phyloP scores from a whole-genome alignment of 192 early-diverging fungal species.

The Backusella tarrabulga region DNA sequence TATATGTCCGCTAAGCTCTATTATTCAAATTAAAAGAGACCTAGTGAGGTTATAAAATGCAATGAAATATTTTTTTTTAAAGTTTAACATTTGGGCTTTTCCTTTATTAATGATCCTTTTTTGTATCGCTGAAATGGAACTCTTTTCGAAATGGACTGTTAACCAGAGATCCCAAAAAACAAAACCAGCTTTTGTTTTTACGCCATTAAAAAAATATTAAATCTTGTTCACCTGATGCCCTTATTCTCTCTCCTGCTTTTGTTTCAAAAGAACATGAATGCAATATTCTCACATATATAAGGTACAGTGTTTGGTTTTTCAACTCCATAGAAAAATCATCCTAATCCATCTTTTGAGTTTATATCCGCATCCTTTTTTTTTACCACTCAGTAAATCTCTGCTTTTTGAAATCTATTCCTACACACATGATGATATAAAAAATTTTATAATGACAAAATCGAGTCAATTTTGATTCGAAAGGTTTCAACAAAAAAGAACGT shows the following conservation, averaged over 20 bases:
- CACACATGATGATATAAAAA: not conserved
- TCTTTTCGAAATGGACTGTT: not conserved
- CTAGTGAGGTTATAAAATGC: conserved; percentile 4
- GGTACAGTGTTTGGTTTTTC: not conserved
- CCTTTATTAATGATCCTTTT: not conserved
- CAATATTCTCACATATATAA: not conserved
- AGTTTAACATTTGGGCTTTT: not conserved
- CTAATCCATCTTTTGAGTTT: too few species aligned
- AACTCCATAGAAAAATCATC: too few species aligned
- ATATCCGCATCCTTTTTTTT: not conserved
- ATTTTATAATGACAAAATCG: not conserved
- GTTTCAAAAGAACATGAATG: not conserved
- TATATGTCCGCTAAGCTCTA: not conserved
- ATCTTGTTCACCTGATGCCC: not conserved
- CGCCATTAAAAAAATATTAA: not conserved
- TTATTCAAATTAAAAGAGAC: not conserved
- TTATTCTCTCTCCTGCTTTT: not conserved
- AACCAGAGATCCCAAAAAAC: too few species aligned
- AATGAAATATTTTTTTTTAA: not conserved
- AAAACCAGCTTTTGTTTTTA: not conserved
- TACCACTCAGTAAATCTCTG: not conserved
- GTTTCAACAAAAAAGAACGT: not conserved
- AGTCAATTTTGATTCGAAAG: not conserved
- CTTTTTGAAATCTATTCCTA: not conserved
- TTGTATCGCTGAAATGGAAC: not conserved